A percentile compares a stretch with the other conserved stretches of the same genome.
phyloP scores from a whole-genome alignment of 345 rosid species.

The Arabis alpina region DNA sequence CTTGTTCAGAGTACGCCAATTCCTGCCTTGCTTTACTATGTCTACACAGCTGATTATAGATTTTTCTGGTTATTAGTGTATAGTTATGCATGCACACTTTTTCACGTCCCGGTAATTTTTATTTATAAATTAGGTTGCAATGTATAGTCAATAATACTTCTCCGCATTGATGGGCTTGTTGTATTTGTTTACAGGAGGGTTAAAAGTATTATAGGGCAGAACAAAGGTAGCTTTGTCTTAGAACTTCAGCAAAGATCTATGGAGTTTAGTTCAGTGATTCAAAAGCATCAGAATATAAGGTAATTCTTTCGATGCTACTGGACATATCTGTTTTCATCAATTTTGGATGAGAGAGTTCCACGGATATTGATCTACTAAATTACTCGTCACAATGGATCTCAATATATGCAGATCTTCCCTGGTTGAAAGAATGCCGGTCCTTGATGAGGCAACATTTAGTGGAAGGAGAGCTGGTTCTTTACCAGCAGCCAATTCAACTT shows the following conservation, averaged over 20 bases:
- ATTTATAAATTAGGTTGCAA: neutral
- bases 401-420: conserved; percentile 71
- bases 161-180: conserved; percentile 25
- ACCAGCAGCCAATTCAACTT: conserved; percentile 64
- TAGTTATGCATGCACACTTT: conserved; percentile 9
- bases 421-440: conserved; percentile 97
- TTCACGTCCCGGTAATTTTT: conserved; percentile 14
- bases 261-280: conserved; percentile 83
- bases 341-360: conserved; percentile 20
- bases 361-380: conserved; percentile 20
- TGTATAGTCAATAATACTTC: conserved; percentile 26
- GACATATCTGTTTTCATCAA: conserved; percentile 9
- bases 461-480: conserved; percentile 87
- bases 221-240: conserved; percentile 85
- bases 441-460: conserved; percentile 95
- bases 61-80: conserved; percentile 8
- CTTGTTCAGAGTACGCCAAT: conserved; percentile 81
- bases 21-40: conserved; percentile 29
- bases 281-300: conserved; percentile 90
- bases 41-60: conserved; percentile 14
- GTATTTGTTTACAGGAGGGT: conserved; percentile 67
- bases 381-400: conserved; percentile 33
- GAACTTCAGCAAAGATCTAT: conserved; percentile 96
- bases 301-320: conserved; percentile 37
- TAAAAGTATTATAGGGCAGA: conserved; percentile 61